Conservation (phyloP, 2,329 filamentous ascomycete genomes). For the Botrytis fabae region DNA sequence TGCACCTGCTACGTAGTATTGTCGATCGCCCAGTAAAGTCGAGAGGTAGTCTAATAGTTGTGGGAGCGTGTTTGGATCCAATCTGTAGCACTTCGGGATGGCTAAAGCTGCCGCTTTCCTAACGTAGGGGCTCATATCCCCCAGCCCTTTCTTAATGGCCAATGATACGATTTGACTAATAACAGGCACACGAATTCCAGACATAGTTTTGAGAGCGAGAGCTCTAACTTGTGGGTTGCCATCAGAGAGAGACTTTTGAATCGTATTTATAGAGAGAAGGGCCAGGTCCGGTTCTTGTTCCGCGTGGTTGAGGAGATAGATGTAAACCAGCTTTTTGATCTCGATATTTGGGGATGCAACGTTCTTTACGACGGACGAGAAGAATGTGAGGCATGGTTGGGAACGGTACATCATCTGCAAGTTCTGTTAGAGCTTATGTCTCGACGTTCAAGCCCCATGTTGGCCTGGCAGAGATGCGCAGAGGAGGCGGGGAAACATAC, state of each 20-base stretch:
- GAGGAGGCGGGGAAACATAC: conserved; percentile 51
- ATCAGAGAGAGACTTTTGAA: conserved; percentile 95
- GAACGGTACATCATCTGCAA: conserved; percentile 89
- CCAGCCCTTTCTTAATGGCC: conserved; percentile 90
- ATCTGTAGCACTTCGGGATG: conserved; percentile 91
- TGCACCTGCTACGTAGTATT: conserved; percentile 95
- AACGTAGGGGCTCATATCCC: conserved; percentile 92
- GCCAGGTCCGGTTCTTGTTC: conserved; percentile 95
- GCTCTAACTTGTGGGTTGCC: conserved; percentile 86
- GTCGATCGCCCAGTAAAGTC: conserved; percentile 79
- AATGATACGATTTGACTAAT: conserved; percentile 97
- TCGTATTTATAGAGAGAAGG: conserved; percentile 95
- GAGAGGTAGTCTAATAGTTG: conserved; percentile 82
- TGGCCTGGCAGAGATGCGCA: background rate
- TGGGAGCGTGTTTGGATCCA: conserved; percentile 83
- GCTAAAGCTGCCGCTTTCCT: conserved; percentile 89
- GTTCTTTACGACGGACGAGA: conserved; percentile 98
- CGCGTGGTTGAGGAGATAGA: conserved; percentile 95
- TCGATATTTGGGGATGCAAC: conserved; percentile 91
- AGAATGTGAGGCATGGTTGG: conserved; percentile 86
- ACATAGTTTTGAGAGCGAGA: conserved; percentile 94
- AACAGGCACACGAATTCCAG: conserved; percentile 91
- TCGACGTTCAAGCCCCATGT: background rate
- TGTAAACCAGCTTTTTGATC: conserved; percentile 98
- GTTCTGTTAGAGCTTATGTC: conserved; percentile 22